phyloP scores from a whole-genome alignment of 2,329 filamentous ascomycete genomes.

The Neobulgaria alba region DNA sequence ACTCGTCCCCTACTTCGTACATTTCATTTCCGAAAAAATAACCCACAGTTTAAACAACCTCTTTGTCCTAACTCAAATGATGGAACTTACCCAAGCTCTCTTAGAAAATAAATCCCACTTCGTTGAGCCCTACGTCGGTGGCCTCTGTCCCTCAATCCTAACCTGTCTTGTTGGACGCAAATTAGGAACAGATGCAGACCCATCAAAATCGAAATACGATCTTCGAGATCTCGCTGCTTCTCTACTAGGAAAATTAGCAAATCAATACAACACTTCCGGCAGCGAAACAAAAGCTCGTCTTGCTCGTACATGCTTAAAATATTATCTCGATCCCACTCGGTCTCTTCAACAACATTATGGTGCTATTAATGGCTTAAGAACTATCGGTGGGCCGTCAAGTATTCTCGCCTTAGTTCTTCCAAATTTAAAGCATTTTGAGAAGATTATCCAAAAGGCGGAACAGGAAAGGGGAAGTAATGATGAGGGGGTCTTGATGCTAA shows the following conservation, averaged over 20 bases:
- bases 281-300: slow-evolving; percentile 79
- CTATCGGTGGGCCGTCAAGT: slow-evolving; percentile 62
- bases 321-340: slow-evolving; percentile 80
- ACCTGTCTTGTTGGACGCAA: slow-evolving; percentile 86
- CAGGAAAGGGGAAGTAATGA: slow-evolving; percentile 42
- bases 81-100: slow-evolving; percentile 78
- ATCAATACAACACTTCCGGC: slow-evolving; percentile 73
- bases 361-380: slow-evolving; percentile 69
- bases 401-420: slow-evolving; percentile 57
- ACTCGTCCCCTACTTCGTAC: slow-evolving; percentile 90
- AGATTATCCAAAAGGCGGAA: slow-evolving; percentile 47
- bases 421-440: slow-evolving; percentile 56
- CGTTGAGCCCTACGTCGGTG: slow-evolving; percentile 50
- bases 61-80: slow-evolving; percentile 83
- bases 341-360: slow-evolving; percentile 82
- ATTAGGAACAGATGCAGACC: slow-evolving; percentile 41
- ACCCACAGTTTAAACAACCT: slow-evolving; percentile 88
- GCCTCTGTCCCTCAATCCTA: slow-evolving; percentile 75
- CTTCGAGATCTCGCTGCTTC: slow-evolving; percentile 79
- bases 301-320: slow-evolving; percentile 85
- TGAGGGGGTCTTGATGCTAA: slow-evolving; percentile 51
- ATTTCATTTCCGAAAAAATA: slow-evolving; percentile 92
- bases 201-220: slow-evolving; percentile 58
- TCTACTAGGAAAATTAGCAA: slow-evolving; percentile 68
- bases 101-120: slow-evolving; percentile 78